phyloP scores from a whole-genome alignment of 805 yeast genomes.

The Myxozyma lipomycoides region DNA sequence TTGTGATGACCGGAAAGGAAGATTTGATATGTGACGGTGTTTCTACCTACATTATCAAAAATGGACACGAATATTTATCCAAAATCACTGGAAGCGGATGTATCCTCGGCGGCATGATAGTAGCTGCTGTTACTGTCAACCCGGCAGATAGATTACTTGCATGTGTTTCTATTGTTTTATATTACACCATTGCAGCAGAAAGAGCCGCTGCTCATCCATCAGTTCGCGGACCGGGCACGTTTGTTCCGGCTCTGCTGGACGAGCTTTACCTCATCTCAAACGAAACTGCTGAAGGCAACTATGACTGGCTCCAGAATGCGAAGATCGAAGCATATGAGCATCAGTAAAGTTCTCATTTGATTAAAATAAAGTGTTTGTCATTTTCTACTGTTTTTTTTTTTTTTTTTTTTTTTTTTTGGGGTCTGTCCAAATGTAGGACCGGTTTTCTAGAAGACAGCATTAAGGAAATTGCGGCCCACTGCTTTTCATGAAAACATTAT shows the following conservation, averaged over 20 bases:
- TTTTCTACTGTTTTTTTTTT: background rate
- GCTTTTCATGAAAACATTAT: too few species aligned
- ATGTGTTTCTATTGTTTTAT: slow-evolving; percentile 50
- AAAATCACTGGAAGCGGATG: slow-evolving; percentile 80
- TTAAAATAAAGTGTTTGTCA: background rate
- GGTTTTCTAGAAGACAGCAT: too few species aligned
- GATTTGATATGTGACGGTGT: slow-evolving; percentile 53
- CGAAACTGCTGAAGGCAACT: slow-evolving; percentile 4
- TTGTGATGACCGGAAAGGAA: slow-evolving; percentile 64
- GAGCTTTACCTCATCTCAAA: slow-evolving; percentile 29
- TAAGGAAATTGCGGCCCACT: too few species aligned
- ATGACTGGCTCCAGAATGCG: slow-evolving; percentile 17
- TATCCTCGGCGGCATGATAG: slow-evolving; percentile 68
- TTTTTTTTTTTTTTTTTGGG: background rate
- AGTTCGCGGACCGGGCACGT: slow-evolving; percentile 52
- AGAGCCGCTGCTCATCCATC: slow-evolving; percentile 43
- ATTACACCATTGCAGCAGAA: slow-evolving; percentile 61
- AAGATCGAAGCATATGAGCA: slow-evolving; percentile 9
- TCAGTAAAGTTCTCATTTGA: background rate
- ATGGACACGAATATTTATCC: slow-evolving; percentile 63
- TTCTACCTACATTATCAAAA: slow-evolving; percentile 40
- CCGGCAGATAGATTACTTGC: slow-evolving; percentile 43
- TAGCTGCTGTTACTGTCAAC: slow-evolving; percentile 51
- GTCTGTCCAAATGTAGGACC: too few species aligned
- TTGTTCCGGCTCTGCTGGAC: slow-evolving; percentile 49